Evolutionary conservation across 2,329 filamentous ascomycete genomes (phyloP).

Genomic region (Truncatella angustata): DNA sequence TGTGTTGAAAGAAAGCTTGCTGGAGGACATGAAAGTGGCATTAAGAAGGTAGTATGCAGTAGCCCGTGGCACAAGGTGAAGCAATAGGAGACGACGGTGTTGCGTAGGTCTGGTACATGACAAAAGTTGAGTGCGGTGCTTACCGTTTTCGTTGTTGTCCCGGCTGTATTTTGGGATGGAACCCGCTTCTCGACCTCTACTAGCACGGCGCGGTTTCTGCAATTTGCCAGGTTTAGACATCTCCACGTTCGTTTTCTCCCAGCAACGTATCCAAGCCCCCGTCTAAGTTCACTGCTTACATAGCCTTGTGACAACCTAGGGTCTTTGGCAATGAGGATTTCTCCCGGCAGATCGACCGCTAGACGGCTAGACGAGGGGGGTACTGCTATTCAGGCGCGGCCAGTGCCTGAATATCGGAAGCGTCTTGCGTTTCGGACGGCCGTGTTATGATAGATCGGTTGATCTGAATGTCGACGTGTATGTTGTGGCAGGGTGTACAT

Average conservation of each 20-base stretch:
- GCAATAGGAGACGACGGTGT: background rate
- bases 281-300: conserved; percentile 1
- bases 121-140: background rate
- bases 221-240: conserved; percentile 10
- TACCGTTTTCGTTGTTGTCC: conserved; percentile 8
- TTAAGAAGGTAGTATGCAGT: background rate
- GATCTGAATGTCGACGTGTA: background rate
- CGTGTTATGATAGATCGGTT: background rate
- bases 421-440: background rate
- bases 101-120: background rate
- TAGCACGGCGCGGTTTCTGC: conserved; percentile 8
- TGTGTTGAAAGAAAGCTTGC: background rate
- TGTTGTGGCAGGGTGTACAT: background rate
- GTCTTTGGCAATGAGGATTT: background rate
- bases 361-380: background rate
- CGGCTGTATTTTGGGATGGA: conserved; percentile 6
- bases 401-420: background rate
- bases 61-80: background rate
- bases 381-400: background rate
- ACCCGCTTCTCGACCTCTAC: background rate
- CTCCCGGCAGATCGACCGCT: background rate
- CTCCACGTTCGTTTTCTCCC: background rate
- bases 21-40: background rate
- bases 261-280: background rate
- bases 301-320: background rate